Evolutionary conservation across 2,329 filamentous ascomycete species (phyloP), one percentile per base, ranked within the genome.

Genomic region (Zymoseptoria pseudotritici): DNA sequence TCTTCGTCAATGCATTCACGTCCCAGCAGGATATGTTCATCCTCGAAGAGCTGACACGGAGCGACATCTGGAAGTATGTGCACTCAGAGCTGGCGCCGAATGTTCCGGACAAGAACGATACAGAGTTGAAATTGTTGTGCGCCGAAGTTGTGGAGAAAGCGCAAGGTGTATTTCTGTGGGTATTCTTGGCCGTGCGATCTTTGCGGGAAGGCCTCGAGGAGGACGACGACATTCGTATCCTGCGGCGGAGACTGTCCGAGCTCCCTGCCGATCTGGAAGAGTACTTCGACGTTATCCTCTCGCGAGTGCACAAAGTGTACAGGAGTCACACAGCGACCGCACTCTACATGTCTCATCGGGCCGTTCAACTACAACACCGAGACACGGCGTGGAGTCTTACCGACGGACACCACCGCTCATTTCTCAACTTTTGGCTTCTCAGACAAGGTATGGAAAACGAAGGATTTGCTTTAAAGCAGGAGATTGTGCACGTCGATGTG

Each of bases 111-210:
- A 4, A 26, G 24, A 26, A 26, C 24, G 1, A 26, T 2, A 4
- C 7, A 1, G 24, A 26, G 24, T 26, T 26, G 24, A 7, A 26
- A 7, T 26, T 26, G 6, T 7, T 26, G 24, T 26, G 24, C 6
- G 24, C 24, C 7, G 24, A 26, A 50, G 57, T 67, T 6, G n/a
- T 36, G 2, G 58, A 59, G 4, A 63, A 61, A 31, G 62, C 65
- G 4, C n/a, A 63, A 21, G 65, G 65, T 5, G 64, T 67, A 13
- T 67, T 67, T 50, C 53, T 67, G 2, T 67, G 65, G 64, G 65
- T 62, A 6, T 49, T 29, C 19, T 60, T 67, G 4, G 58, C 62
- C n/a, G 53, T 65, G 19, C 36, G 54, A 4, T 59, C 56, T 21
- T 21, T 65, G 11, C 55, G 59, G 2, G 42, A 55, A 10, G 62